Evolutionary conservation across 169 alveolate species (phyloP), one percentile per base, ranked within the genome.

Genomic region (Eimeria acervulina): DNA sequence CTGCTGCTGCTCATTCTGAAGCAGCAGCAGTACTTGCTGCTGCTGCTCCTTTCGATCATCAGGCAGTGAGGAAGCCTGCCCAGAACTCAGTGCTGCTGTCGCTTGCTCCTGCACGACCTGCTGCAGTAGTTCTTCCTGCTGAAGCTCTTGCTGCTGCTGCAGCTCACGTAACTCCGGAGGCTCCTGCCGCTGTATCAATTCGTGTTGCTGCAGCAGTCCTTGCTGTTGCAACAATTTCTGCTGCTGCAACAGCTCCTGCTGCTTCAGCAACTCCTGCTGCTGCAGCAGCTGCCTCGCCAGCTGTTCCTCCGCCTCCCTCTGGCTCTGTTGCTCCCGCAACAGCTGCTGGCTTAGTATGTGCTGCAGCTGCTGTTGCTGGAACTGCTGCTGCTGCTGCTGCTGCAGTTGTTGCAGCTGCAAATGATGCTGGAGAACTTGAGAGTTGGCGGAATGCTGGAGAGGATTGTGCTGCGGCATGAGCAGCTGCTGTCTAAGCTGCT

Each of bases 281-380:
- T 83, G 91, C 74, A 83, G 91, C 91, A 83, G 47, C 74, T 83
- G 91, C 72, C 91, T 83, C 47, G 91, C 91, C n/a, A 83, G 74
- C 91, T 51, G 91, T 52, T 83, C 76, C 23, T 83, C 91, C 21
- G 91, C 70, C 52, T 52, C 91, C 26, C 91, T 47, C 47, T 83
- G 91, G 47, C 51, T 83, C 36, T 83, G 91, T 38, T 83, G 91
- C 15, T 52, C 91, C n/a, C 61, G 91, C 19, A 83, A 52, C 17
- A 83, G 74, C 91, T 83, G 91, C 52, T 83, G 91, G 36, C 88
- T 44, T 6, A 78, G n/a, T 42, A 78, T 78, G 61, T 78, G 88
- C 40, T 83, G 91, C 76, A 83, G 28, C 1, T 31, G 74, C 91
- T 83, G 91, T 76, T 83, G 91, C 91, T 83, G 91, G 4, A 83